Evolutionary conservation across 768 basidiomycete genomes (phyloP), one percentile per base, ranked within the genome.

Genomic region (Russula emetica): DNA sequence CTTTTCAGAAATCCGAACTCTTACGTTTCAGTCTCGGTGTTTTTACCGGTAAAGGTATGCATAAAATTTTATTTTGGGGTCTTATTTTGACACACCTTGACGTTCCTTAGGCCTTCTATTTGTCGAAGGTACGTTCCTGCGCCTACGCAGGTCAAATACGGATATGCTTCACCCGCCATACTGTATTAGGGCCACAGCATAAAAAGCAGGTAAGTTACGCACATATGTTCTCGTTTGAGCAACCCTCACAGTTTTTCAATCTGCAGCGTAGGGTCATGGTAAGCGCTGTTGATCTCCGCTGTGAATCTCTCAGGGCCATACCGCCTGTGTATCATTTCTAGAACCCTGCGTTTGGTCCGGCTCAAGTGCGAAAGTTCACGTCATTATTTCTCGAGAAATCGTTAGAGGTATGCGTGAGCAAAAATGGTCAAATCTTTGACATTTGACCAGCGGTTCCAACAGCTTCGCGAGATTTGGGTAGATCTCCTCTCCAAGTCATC

Each of bases 1-100:
- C 66, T 49, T 74, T 71, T 54, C 73, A 70, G 20, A 79, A 79
- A 68, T 71, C 78, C 3, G 70, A 69, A 6, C 3, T 61, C 22
- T 24, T 68, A 18, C 54, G 56, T 32, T 51, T 50, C 10, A 53
- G 38, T 9, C 55, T 71, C 1, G 68, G 69, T 10, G 1, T 1
- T 18, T 8, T 69, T 18, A 56, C 62, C 1, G 70, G 70, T 45
- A 24, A 26, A 45, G 68, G 68, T 69, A n/a, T 24, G 58, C 11
- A 30, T 20, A 34, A 28, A 32, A 40, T 16, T 30, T 16, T 30
- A 22, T 44, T 42, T 50, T 57, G 45, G 9, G 13, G 7, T 26
- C 49, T 26, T 14, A 50, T 16, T 55, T 10, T 10, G 22, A 44
- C 40, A 7, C 13, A 5, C 13, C 9, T n/a, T 32, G 49, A 56